Percentiles rank a stretch among this genome's conserved stretches.
phyloP scores from a whole-genome alignment of 805 yeast species.

The Candida andamanensis region DNA sequence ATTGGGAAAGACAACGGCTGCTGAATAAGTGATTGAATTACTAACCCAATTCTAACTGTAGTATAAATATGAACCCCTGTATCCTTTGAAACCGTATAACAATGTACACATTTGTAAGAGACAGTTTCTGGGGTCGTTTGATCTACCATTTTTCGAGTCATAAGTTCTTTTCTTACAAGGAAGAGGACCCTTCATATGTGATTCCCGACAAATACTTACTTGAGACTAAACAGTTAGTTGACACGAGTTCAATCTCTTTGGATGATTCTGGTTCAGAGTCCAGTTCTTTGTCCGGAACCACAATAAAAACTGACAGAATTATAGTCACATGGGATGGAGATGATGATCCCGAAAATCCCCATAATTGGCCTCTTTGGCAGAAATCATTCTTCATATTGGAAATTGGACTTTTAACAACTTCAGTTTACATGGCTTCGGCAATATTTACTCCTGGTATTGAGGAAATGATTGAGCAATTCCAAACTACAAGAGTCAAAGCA shows the following conservation, averaged over 20 bases:
- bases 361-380: slow-evolving; percentile 45
- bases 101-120: slow-evolving; percentile 2
- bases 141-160: slow-evolving; percentile 2
- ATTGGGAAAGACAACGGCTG: no score
- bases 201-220: no score
- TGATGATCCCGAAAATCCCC: slow-evolving; percentile 52
- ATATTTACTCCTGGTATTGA: slow-evolving; percentile 50
- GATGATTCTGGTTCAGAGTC: not conserved
- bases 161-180: slow-evolving; percentile 2
- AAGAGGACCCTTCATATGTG: slow-evolving; percentile 1
- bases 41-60: no score
- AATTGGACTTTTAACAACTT: slow-evolving; percentile 4
- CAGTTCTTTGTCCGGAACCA: not conserved
- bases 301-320: slow-evolving; percentile 2
- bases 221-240: no score
- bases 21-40: no score
- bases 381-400: slow-evolving; percentile 33
- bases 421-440: slow-evolving; percentile 55
- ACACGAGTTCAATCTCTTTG: no score
- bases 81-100: no score
- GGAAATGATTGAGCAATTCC: slow-evolving; percentile 42
- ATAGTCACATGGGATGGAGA: slow-evolving; percentile 6
- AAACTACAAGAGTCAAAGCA: slow-evolving; percentile 40
- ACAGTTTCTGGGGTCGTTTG: slow-evolving; percentile 2
- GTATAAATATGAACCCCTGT: no score